Evolutionary conservation across 139 green algal genomes (phyloP).

Genomic region (Tetratostichococcus sp.): DNA sequence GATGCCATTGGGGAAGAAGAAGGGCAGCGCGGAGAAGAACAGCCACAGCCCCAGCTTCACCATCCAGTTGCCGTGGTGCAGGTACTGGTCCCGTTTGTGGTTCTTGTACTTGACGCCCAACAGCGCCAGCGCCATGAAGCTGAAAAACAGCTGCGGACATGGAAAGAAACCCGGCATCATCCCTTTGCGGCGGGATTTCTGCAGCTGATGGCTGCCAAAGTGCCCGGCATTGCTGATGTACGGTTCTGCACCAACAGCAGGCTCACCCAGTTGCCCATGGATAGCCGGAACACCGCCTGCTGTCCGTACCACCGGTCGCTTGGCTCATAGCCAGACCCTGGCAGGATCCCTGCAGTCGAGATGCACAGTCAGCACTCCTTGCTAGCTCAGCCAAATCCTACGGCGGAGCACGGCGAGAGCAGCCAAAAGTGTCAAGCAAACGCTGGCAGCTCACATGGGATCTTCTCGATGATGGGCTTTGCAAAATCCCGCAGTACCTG

Average conservation of each 20-base stretch:
- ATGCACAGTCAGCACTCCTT: too few species aligned
- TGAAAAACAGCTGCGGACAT: conserved; percentile 76
- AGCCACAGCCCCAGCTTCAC: conserved; percentile 84
- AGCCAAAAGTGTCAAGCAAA: too few species aligned
- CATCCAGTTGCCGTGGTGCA: conserved; percentile 88
- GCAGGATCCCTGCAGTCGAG: conserved; percentile 60
- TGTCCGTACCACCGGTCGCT: conserved; percentile 86
- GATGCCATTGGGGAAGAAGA: conserved; percentile 75
- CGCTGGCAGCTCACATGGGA: conserved; percentile 86
- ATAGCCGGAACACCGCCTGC: conserved; percentile 94
- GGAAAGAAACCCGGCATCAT: not conserved
- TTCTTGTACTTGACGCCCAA: conserved; percentile 73
- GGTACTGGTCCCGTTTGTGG: conserved; percentile 70
- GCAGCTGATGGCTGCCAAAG: too few species aligned
- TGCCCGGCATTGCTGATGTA: too few species aligned
- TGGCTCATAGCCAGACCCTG: conserved; percentile 18
- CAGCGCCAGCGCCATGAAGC: conserved; percentile 66
- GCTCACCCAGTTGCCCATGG: conserved; percentile 88
- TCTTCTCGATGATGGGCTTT: conserved; percentile 83
- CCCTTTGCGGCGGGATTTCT: too few species aligned
- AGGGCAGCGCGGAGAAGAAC: conserved; percentile 71
- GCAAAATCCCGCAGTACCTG: conserved; percentile 84
- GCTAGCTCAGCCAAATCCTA: too few species aligned
- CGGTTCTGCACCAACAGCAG: too few species aligned
- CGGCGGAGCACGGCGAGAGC: too few species aligned